Evolutionary conservation across 306 rosid genomes (phyloP).

Genomic region (Lathyrus aphaca): DNA sequence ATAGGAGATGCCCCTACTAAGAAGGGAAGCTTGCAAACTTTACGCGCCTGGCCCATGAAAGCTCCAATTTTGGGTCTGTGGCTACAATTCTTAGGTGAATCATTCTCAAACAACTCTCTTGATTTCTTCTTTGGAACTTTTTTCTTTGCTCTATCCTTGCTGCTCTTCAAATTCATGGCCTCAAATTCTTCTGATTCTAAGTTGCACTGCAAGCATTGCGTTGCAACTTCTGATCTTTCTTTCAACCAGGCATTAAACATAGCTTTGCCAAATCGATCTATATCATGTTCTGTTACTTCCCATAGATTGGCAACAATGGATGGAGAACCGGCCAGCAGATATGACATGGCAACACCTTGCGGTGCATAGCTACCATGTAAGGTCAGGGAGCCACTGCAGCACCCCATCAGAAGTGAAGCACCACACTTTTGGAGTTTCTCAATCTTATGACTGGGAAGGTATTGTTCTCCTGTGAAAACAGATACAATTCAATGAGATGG

Average conservation of each 20-base stretch:
- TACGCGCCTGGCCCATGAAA: constrained; percentile 77
- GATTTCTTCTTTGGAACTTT: constrained; percentile 58
- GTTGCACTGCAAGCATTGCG: constrained; percentile 57
- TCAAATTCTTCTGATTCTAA: constrained; percentile 63
- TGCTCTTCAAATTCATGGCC: constrained; percentile 57
- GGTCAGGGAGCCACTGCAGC: constrained; percentile 82
- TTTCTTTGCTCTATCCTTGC: constrained; percentile 64
- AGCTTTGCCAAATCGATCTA: constrained; percentile 78
- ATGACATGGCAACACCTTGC: constrained; percentile 77
- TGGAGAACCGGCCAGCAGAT: constrained; percentile 84
- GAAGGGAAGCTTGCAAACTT: constrained; percentile 79
- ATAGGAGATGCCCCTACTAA: constrained; percentile 91
- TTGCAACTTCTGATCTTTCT: constrained; percentile 54
- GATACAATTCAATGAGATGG: constrained; percentile 20
- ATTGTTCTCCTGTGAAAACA: constrained; percentile 68
- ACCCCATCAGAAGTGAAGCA: constrained; percentile 91
- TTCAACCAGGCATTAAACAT: constrained; percentile 78
- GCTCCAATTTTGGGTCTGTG: constrained; percentile 79
- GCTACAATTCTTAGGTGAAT: constrained; percentile 39
- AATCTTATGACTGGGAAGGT: constrained; percentile 74
- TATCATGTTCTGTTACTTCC: constrained; percentile 95
- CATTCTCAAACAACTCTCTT: constrained; percentile 47
- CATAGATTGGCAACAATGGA: constrained; percentile 76
- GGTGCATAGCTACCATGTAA: constrained; percentile 80
- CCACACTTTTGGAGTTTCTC: constrained; percentile 76